Evolutionary conservation across 2,329 filamentous ascomycete genomes (phyloP), one percentile per base, ranked within the genome.

Genomic region (Fusarium sp.): DNA sequence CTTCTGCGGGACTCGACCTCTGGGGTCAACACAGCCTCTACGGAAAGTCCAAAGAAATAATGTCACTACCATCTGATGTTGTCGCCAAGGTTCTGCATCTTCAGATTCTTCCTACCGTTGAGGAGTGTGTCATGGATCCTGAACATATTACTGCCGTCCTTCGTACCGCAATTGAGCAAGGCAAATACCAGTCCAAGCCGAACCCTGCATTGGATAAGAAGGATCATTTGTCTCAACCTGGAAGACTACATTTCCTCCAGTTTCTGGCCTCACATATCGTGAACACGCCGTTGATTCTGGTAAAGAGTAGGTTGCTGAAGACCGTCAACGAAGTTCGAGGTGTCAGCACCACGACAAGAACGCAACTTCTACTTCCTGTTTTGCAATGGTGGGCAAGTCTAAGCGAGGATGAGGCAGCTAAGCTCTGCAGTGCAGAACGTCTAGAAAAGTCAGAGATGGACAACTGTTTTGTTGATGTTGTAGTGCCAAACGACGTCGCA

Each of bases 71-170:
- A 7, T 78, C 83, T 2, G 87, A 91, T 30, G 87, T 91, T 60
- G 84, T 85, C 5, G 83, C 87, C 47, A 91, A 89, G 65, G 82
- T 97, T 26, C 78, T 96, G 2, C 86, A 89, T 26, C 85, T 89
- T 26, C 86, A 92, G 41, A 82, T 98, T n/a, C 81, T 94, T 26
- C 93, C 93, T 1, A 89, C 88, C 5, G 83, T 97, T 15, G 95
- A 98, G 81, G 96, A 98, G 81, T 97, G 92, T 77, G 87, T 95
- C 7, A 89, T 98, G 73, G 95, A 98, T 78, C 84, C 90, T 8
- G 89, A 88, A 33, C 91, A 96, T 68, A 86, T 97, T 48, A 84
- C 87, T 31, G 88, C 89, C 26, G 87, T 91, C 6, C 80, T 97
- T 10, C 83, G 83, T 50, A 75, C 78, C 11, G 75, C 78, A 16